Percentiles rank a stretch among this genome's conserved stretches.
phyloP scores from a whole-genome alignment of 2,329 filamentous ascomycete species.

The Capronia epimyces region DNA sequence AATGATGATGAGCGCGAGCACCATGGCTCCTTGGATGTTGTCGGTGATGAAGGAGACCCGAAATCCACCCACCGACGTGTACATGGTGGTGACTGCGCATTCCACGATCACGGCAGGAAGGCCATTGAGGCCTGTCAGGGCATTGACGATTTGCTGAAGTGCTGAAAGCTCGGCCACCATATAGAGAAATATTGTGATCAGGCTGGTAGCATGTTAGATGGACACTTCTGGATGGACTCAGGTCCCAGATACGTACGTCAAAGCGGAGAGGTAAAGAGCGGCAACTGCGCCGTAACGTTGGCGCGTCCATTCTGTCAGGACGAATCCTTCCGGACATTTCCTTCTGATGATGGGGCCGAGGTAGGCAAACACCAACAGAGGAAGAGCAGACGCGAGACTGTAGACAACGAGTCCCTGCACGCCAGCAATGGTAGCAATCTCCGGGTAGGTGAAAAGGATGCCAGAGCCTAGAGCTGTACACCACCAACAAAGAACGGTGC shows the following conservation, averaged over 20 bases:
- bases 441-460: slow-evolving; percentile 75
- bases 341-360: slow-evolving; percentile 66
- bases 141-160: slow-evolving; percentile 69
- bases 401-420: slow-evolving; percentile 75
- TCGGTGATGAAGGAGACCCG: slow-evolving; percentile 79
- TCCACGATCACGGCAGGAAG: slow-evolving; percentile 73
- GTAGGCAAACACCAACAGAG: slow-evolving; percentile 67
- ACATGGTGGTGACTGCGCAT: slow-evolving; percentile 71
- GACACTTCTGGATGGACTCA: background rate
- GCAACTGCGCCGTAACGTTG: slow-evolving; percentile 67
- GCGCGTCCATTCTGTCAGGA: slow-evolving; percentile 77
- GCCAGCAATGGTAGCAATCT: slow-evolving; percentile 72
- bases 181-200: slow-evolving; percentile 78
- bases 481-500: slow-evolving; percentile 28
- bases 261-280: slow-evolving; percentile 67
- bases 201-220: slow-evolving; percentile 33
- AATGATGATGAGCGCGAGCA: slow-evolving; percentile 67
- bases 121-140: slow-evolving; percentile 67
- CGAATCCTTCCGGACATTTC: slow-evolving; percentile 77
- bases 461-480: slow-evolving; percentile 70
- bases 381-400: slow-evolving; percentile 64
- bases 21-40: slow-evolving; percentile 74
- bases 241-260: slow-evolving; percentile 49
- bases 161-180: slow-evolving; percentile 82
- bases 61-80: slow-evolving; percentile 78